Evolutionary conservation across 257 asterid species (phyloP).

Genomic region (Ajuga chamaepitys): DNA sequence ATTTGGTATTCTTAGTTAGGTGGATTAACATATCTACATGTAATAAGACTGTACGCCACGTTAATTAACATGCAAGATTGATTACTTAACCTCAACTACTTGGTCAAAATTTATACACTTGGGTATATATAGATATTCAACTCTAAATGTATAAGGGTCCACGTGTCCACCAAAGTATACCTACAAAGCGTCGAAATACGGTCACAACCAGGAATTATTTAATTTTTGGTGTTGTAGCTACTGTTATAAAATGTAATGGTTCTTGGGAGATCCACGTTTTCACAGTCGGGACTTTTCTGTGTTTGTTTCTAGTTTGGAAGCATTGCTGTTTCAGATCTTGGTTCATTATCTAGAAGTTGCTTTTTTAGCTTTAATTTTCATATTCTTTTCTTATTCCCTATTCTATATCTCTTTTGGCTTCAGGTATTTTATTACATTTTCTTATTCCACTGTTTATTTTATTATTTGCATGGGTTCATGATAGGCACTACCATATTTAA

Average conservation of each 20-base stretch:
- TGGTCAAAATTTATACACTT: too few species aligned
- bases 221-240: too few species aligned
- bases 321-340: not conserved
- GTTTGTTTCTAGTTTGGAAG: not conserved
- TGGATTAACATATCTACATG: constrained; percentile 28
- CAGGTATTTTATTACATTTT: not conserved
- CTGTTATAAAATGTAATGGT: not conserved
- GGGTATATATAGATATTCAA: not conserved
- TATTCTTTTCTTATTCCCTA: not conserved
- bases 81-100: constrained; percentile 57
- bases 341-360: too few species aligned
- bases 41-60: constrained; percentile 36
- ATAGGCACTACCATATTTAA: too few species aligned
- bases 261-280: constrained; percentile 1
- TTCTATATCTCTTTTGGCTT: too few species aligned
- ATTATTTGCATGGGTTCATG: too few species aligned
- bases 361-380: not conserved
- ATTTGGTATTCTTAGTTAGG: constrained; percentile 17
- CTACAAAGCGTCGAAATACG: not conserved
- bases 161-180: constrained; percentile 24
- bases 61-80: constrained; percentile 29
- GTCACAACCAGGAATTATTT: too few species aligned
- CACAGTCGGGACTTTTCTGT: not conserved
- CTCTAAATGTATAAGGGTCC: constrained; percentile 8
- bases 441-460: not conserved